phyloP scores from a whole-genome alignment of 2,329 filamentous ascomycete species.

The Raffaelea deltoideospora region DNA sequence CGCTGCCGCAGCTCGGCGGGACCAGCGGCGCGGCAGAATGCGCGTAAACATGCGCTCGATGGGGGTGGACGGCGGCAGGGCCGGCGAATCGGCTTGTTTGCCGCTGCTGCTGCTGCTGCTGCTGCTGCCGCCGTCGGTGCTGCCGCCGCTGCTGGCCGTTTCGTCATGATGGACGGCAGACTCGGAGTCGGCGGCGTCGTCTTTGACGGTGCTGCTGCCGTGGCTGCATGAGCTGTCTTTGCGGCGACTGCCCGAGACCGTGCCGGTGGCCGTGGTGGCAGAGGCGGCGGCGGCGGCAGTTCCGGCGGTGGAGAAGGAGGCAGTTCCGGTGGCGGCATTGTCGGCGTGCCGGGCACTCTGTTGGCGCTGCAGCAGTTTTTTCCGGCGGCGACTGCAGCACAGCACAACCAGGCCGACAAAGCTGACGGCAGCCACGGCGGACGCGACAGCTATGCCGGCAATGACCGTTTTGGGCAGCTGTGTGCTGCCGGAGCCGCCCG shows the following conservation, averaged over 20 bases:
- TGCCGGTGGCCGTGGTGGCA: too few relatives aligned
- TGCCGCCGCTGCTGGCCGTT: conserved; percentile 3
- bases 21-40: conserved; percentile 13
- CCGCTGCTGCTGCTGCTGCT: conserved; percentile 10
- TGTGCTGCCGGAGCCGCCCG: background rate
- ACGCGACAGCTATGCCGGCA: conserved; percentile 28
- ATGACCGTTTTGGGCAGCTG: conserved; percentile 25
- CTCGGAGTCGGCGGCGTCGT: too few relatives aligned
- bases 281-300: too few relatives aligned
- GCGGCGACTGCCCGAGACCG: too few relatives aligned
- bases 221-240: too few relatives aligned
- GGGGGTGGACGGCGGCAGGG: conserved; percentile 19
- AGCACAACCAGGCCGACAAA: conserved; percentile 16
- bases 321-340: too few relatives aligned
- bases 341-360: too few relatives aligned
- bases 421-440: conserved; percentile 20
- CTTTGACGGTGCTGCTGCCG: too few relatives aligned
- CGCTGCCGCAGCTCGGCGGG: background rate
- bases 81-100: conserved; percentile 11
- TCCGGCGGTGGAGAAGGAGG: too few relatives aligned
- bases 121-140: conserved; percentile 18
- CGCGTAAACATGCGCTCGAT: conserved; percentile 27
- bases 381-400: conserved; percentile 7
- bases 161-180: too few relatives aligned
- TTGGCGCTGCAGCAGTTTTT: conserved; percentile 17